A percentile compares a stretch with the other conserved stretches of the same genome.
phyloP scores from a whole-genome alignment of 2,329 filamentous ascomycete species.

The Ilyonectria destructans region DNA sequence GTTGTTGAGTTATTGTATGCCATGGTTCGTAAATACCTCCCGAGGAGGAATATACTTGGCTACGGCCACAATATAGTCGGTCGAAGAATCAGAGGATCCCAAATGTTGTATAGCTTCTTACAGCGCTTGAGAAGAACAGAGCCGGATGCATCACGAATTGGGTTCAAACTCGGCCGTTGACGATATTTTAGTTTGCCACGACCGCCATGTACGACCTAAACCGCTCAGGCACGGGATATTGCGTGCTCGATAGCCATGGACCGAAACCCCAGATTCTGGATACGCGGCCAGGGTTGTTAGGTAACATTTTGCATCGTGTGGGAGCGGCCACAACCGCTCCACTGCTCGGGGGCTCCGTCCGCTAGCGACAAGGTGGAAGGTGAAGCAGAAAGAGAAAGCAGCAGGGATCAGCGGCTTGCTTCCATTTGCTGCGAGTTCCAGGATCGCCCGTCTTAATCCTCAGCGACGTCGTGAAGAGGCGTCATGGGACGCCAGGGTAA shows the following conservation, averaged over 20 bases:
- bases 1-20: constrained; percentile 17
- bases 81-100: neutral
- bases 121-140: neutral
- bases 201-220: constrained; percentile 13
- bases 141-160: neutral
- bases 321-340: too few species aligned
- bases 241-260: constrained; percentile 48
- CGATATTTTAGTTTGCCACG: constrained; percentile 27
- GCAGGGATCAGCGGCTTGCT: neutral
- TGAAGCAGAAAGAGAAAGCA: constrained; percentile 1
- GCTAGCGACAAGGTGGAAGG: constrained; percentile 31
- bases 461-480: neutral
- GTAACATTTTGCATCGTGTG: constrained; percentile 20
- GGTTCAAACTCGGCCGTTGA: neutral
- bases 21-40: constrained; percentile 24
- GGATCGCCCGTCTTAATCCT: neutral
- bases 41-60: neutral
- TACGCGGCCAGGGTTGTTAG: constrained; percentile 24
- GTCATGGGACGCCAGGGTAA: constrained; percentile 13
- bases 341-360: constrained; percentile 15
- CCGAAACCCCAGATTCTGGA: constrained; percentile 32
- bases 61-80: neutral
- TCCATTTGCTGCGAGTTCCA: neutral
- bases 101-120: too few species aligned
- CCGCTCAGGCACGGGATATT: constrained; percentile 44